These are phyloP conservation scores for Pichia gijzeniarum DNA, from an alignment of 805 yeast species.

Conservation along the genomic window DNA sequence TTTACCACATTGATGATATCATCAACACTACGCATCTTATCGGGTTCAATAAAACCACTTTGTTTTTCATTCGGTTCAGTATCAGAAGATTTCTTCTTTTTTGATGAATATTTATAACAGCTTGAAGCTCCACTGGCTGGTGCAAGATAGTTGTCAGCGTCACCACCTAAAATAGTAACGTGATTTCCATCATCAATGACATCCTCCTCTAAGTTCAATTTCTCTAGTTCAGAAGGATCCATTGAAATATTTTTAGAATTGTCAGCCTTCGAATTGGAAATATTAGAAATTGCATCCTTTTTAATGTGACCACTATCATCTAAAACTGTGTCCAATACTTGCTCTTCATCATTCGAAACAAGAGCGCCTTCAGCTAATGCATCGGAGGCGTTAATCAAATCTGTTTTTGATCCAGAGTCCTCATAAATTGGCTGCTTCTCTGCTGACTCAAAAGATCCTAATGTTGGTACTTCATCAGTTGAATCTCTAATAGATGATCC, in stretches of 20 bases:
- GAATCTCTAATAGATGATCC: constrained; percentile 40
- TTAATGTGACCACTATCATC: constrained; percentile 50
- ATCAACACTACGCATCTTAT: constrained; percentile 24
- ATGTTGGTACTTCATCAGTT: constrained; percentile 11
- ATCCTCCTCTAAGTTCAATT: constrained; percentile 2
- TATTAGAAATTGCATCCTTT: constrained; percentile 35
- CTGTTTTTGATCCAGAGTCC: constrained; percentile 29
- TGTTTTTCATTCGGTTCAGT: not conserved
- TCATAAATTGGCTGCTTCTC: constrained; percentile 36
- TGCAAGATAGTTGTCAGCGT: constrained; percentile 28
- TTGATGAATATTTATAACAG: constrained; percentile 6
- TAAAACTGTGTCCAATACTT: constrained; percentile 41
- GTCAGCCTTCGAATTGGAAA: constrained; percentile 12
- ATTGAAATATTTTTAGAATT: not conserved
- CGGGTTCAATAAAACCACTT: constrained; percentile 21
- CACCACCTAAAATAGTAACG: constrained; percentile 26
- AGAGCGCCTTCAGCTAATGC: constrained; percentile 44
- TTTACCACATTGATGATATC: constrained; percentile 30
- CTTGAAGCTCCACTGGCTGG: constrained; percentile 29
- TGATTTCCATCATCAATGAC: constrained; percentile 8
- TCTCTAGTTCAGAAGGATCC: not conserved
- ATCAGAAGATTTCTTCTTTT: constrained; percentile 4
- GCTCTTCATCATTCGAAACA: constrained; percentile 52
- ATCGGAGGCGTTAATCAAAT: constrained; percentile 28
- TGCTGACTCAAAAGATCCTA: constrained; percentile 8